Percentiles rank a stretch among this genome's conserved stretches.
Evolutionary conservation across 2,329 filamentous ascomycete genomes (phyloP).

Genomic region (Chaetomiaceae sp.): DNA sequence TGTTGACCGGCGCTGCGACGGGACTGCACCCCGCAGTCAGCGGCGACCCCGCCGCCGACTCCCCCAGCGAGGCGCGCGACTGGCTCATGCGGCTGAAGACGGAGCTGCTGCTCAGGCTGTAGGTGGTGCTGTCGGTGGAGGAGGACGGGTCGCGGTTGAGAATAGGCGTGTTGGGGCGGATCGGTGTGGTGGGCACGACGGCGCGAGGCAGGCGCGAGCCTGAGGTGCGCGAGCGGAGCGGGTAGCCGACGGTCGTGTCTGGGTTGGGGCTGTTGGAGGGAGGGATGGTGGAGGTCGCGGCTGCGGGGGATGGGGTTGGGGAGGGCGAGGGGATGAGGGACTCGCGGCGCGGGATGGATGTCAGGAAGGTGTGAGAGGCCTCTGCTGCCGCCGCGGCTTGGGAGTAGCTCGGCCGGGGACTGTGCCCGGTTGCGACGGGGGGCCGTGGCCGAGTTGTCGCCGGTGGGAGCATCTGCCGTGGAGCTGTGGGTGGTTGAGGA

Average conservation of each 20-base stretch:
- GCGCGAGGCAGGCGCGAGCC: constrained; percentile 35
- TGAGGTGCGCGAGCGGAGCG: constrained; percentile 32
- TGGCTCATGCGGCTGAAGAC: constrained; percentile 34
- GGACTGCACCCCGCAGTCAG: no score
- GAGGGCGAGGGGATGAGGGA: constrained; percentile 10
- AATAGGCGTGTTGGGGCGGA: constrained; percentile 32
- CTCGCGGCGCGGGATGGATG: constrained; percentile 4
- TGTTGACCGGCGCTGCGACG: no score
- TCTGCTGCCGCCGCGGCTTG: constrained; percentile 13
- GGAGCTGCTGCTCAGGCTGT: constrained; percentile 38
- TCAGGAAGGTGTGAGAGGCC: background rate
- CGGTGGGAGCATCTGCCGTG: constrained; percentile 3
- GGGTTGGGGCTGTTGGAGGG: constrained; percentile 13
- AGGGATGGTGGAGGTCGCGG: no score
- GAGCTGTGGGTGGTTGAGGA: background rate
- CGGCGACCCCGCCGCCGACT: constrained; percentile 25
- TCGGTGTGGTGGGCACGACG: constrained; percentile 32
- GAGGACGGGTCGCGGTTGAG: constrained; percentile 33
- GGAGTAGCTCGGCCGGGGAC: constrained; percentile 19
- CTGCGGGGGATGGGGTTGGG: constrained; percentile 2
- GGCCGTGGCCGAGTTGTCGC: background rate
- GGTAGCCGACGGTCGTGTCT: constrained; percentile 21
- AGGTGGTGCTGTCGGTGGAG: constrained; percentile 34
- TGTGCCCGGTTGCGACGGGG: constrained; percentile 4
- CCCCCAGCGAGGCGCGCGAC: constrained; percentile 26